Base-by-base conservation (phyloP, 768 basidiomycete genomes). In the Auricularia heimuer region DNA sequence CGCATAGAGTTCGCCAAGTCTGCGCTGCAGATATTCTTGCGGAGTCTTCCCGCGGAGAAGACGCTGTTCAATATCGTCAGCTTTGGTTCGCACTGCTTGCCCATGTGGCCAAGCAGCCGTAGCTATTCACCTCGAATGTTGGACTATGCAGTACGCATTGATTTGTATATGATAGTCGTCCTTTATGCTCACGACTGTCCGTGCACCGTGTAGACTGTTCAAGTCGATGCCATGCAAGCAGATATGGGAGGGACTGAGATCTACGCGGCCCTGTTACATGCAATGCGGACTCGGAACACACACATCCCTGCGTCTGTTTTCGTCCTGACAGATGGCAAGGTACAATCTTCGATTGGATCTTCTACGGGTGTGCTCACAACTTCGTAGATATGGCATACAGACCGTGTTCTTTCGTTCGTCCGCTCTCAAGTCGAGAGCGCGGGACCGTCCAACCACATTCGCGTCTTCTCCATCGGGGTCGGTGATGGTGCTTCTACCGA, bases 221-320 rank as follows among this genome's bases (percentile, higher is more conserved):
- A 51, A 18, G 47, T 51, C 6, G 47, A 51, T 18, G 47, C 47
- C 24, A 35, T 14, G 66, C 61, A 18, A 36, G 56, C 35, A 35
- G 56, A 69, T 63, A 62, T 65, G 42, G 66, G 66, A 16, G 68
- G 68, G 12, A 69, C 68, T 12, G 66, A 69, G 47, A 69, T 69
- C 33, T 29, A 54, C 16, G 10, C 21, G 3, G 68, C 68, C 18
- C 58, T 67, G 11, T 29, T 21, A 18, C 34, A 45, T 14, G 61
- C 58, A 16, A 65, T 64, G 34, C 6, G n/a, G 7, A 35, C 61
- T 18, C 66, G 14, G 4, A 64, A 42, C 36, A 42, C 65, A 4
- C 35, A 60, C n/a, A 29, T 35, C n/a, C 64, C 68, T 2, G 62
- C 61, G 11, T 47, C 64, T 12, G 54, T 69, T 24, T 63, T 69